Evolutionary conservation across 768 basidiomycete genomes (phyloP).

Genomic region (Obba rivulosa): DNA sequence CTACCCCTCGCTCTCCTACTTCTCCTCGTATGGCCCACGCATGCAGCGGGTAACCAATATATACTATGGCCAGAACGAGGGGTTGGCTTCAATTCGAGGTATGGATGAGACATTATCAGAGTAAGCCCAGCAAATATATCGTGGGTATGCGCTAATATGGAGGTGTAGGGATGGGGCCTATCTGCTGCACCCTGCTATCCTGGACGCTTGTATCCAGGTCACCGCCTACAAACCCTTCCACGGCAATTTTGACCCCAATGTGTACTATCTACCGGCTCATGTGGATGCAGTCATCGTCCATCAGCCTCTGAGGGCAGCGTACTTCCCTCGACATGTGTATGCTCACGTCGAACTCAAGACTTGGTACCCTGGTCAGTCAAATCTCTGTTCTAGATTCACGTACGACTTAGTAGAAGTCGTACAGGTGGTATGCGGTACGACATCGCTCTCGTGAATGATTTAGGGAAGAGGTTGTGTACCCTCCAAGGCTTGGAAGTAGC

Average conservation of each 20-base stretch:
- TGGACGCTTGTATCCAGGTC: constrained; percentile 33
- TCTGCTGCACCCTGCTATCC: constrained; percentile 29
- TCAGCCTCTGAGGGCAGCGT: constrained; percentile 12
- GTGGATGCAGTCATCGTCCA: constrained; percentile 10
- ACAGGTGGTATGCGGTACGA: constrained; percentile 21
- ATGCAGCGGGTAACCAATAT: constrained; percentile 1
- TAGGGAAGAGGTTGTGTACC: constrained; percentile 20
- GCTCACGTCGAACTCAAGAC: constrained; percentile 16
- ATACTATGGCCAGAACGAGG: background rate
- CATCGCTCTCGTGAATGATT: constrained; percentile 21
- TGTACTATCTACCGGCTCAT: constrained; percentile 29
- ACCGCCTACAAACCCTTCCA: constrained; percentile 26
- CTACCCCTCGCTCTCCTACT: background rate
- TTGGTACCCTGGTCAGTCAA: constrained; percentile 28
- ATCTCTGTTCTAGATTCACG: background rate
- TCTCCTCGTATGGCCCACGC: background rate
- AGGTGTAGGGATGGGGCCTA: constrained; percentile 20
- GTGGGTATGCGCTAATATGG: background rate
- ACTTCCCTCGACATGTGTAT: constrained; percentile 15
- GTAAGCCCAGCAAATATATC: background rate
- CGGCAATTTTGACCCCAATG: constrained; percentile 22
- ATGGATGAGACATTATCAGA: constrained; percentile 11
- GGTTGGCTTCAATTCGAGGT: constrained; percentile 10
- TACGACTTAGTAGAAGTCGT: background rate
- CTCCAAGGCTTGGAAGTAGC: constrained; percentile 12